phyloP scores from a whole-genome alignment of 192 early-diverging fungal species.

The Backusella circina region DNA sequence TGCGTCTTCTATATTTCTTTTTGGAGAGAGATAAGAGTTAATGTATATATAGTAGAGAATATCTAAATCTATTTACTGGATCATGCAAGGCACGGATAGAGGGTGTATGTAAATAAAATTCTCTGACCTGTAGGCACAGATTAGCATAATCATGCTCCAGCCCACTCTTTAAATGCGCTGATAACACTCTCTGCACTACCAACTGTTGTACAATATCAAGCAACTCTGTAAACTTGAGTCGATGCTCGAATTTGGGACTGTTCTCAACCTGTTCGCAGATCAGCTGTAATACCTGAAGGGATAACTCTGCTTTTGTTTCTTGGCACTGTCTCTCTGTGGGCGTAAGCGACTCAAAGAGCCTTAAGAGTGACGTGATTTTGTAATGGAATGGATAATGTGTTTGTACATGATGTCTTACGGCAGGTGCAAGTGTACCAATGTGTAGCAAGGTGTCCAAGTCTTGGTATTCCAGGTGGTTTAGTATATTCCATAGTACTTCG shows the following conservation, averaged over 20 bases:
- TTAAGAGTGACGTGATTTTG: constrained; percentile 38
- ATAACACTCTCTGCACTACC: constrained; percentile 12
- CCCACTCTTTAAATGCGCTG: not conserved
- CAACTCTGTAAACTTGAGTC: constrained; percentile 18
- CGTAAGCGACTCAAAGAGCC: constrained; percentile 89
- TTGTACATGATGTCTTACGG: not conserved
- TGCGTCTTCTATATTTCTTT: constrained; percentile 38
- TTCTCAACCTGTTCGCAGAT: constrained; percentile 19
- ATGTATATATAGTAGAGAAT: too few relatives aligned
- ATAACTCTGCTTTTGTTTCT: constrained; percentile 4
- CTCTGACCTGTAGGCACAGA: constrained; percentile 28
- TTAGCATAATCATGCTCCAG: constrained; percentile 25
- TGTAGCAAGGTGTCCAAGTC: constrained; percentile 13
- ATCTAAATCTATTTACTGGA: constrained; percentile 13
- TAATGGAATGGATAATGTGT: constrained; percentile 20
- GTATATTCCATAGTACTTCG: constrained; percentile 16
- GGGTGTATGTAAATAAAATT: constrained; percentile 30
- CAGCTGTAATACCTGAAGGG: constrained; percentile 4
- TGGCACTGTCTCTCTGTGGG: constrained; percentile 55
- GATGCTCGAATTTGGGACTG: constrained; percentile 16
- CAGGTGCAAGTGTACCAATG: not conserved
- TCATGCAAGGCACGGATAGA: constrained; percentile 35
- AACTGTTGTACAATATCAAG: constrained; percentile 28
- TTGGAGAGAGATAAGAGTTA: too few relatives aligned
- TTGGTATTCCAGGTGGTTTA: constrained; percentile 13